Evolutionary conservation across 2,329 filamentous ascomycete species (phyloP).

Genomic region (Aureobasidium lini): DNA sequence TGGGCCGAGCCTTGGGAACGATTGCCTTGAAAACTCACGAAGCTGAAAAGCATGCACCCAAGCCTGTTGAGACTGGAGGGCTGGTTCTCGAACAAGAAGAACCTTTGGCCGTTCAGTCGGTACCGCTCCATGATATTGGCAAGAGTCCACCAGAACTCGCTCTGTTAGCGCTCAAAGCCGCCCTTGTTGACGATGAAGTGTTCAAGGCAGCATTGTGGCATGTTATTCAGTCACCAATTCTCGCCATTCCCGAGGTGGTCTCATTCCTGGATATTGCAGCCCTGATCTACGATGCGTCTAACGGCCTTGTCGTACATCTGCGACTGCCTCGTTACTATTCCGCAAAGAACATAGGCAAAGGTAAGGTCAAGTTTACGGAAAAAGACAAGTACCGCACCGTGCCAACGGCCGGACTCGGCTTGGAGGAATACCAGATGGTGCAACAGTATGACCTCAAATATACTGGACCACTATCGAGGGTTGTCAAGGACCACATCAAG

Average conservation of each 20-base stretch:
- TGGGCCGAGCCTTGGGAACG: slow-evolving; percentile 50
- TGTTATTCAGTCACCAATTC: slow-evolving; percentile 43
- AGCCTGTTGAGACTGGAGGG: slow-evolving; percentile 31
- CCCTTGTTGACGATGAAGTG: slow-evolving; percentile 41
- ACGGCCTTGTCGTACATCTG: slow-evolving; percentile 42
- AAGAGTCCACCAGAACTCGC: slow-evolving; percentile 50
- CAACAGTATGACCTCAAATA: slow-evolving; percentile 25
- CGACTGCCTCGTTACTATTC: slow-evolving; percentile 52
- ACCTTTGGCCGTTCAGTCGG: slow-evolving; percentile 36
- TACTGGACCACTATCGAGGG: slow-evolving; percentile 22
- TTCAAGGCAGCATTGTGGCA: slow-evolving; percentile 50
- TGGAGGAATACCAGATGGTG: slow-evolving; percentile 24
- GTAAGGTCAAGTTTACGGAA: slow-evolving; percentile 28
- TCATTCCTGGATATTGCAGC: slow-evolving; percentile 52
- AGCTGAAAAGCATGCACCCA: slow-evolving; percentile 23
- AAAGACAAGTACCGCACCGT: slow-evolving; percentile 21
- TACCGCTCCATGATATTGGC: slow-evolving; percentile 48
- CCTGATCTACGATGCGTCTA: slow-evolving; percentile 48
- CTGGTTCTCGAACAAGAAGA: slow-evolving; percentile 54
- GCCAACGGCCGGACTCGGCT: slow-evolving; percentile 22
- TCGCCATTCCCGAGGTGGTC: slow-evolving; percentile 47
- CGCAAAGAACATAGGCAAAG: slow-evolving; percentile 46
- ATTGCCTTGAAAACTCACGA: slow-evolving; percentile 50
- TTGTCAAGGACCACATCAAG: slow-evolving; percentile 15
- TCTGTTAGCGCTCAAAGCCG: slow-evolving; percentile 47